These are phyloP conservation scores for Cercospora sp. DNA, from an alignment of 2,329 filamentous ascomycete genomes.

Conservation along the genomic window DNA sequence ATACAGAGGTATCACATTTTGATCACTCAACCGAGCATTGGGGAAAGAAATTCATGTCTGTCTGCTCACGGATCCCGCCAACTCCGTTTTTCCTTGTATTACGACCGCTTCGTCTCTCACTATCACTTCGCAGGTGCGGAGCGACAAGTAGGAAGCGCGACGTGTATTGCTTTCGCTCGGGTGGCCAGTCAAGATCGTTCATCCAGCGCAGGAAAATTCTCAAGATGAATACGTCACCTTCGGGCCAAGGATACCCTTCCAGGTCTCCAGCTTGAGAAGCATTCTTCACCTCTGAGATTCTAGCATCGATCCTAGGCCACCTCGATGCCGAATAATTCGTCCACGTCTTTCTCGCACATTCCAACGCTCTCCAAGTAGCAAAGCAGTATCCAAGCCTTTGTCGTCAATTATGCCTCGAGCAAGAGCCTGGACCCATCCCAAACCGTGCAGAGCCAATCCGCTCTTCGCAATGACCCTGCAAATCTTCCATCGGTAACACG, in stretches of 20 bases:
- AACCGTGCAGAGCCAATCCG: background rate
- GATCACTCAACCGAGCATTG: no score
- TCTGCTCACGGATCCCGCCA: no score
- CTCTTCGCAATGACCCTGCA: background rate
- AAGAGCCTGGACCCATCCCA: background rate
- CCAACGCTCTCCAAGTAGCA: background rate
- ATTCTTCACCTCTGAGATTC: background rate
- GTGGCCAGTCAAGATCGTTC: background rate
- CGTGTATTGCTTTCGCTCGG: background rate
- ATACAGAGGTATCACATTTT: no score
- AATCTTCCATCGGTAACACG: background rate
- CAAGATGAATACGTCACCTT: background rate
- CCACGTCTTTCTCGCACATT: background rate
- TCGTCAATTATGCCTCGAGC: background rate
- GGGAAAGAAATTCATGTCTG: no score
- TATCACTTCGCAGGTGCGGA: no score
- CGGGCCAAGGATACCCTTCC: background rate
- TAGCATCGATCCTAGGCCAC: background rate
- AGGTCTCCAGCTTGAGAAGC: background rate
- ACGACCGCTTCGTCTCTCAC: no score
- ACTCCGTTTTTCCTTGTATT: no score
- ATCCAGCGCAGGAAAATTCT: background rate
- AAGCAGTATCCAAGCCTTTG: background rate
- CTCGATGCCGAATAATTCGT: background rate
- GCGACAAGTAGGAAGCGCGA: no score